Evolutionary conservation across 192 early-diverging fungal genomes (phyloP).

Genomic region (Nowakowskiella sp.): DNA sequence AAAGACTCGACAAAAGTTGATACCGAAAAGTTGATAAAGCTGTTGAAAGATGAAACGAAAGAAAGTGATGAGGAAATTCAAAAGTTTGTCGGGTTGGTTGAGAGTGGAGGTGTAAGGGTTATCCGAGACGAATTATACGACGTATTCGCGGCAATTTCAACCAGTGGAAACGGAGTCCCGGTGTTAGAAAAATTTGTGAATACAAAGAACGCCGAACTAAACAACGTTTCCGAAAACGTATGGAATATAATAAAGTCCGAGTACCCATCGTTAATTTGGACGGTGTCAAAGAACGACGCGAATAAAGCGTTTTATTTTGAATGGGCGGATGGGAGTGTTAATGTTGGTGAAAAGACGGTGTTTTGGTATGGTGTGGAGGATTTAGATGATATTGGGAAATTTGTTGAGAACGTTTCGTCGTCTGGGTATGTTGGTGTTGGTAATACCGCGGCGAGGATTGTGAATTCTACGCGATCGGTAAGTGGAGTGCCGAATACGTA

Average conservation of each 20-base stretch:
- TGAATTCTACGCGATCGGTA: background rate
- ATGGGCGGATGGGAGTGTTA: conserved; percentile 80
- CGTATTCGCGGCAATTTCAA: conserved; percentile 76
- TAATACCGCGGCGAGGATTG: background rate
- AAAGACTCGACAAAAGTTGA: conserved; percentile 57
- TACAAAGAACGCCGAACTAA: conserved; percentile 75
- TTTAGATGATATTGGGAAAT: conserved; percentile 63
- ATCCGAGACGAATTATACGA: conserved; percentile 94
- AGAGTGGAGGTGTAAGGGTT: conserved; percentile 53
- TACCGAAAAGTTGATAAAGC: conserved; percentile 67
- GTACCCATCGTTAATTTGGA: conserved; percentile 75
- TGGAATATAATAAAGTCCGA: conserved; percentile 87
- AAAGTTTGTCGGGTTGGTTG: conserved; percentile 63
- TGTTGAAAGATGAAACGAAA: no score
- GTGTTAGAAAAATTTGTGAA: conserved; percentile 86
- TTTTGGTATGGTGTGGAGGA: conserved; percentile 94
- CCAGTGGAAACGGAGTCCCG: conserved; percentile 42
- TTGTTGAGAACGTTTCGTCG: conserved; percentile 40
- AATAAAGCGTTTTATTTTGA: conserved; percentile 96
- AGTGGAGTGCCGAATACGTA: background rate
- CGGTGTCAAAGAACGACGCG: conserved; percentile 62
- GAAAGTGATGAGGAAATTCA: conserved; percentile 65
- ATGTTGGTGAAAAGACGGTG: conserved; percentile 64
- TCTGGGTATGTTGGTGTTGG: background rate
- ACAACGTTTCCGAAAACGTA: conserved; percentile 94